Evolutionary conservation across 441 rosid genomes (phyloP).

Genomic region (Gossypium davidsonii): DNA sequence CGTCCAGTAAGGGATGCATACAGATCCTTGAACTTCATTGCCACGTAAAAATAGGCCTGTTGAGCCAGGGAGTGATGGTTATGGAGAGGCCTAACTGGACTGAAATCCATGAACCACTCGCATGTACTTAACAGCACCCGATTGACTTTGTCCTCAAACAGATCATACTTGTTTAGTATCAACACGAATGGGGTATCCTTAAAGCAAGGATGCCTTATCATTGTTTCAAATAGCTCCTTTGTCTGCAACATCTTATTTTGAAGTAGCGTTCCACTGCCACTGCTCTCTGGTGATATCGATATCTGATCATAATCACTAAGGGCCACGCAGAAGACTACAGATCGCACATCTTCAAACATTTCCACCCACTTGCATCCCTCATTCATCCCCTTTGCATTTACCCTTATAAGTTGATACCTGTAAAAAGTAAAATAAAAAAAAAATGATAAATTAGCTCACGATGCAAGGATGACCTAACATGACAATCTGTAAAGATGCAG

Average conservation of each 20-base stretch:
- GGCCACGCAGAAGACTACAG: slow-evolving; percentile 76
- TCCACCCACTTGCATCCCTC: slow-evolving; percentile 99
- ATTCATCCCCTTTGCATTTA: slow-evolving; percentile 86
- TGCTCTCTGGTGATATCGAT: slow-evolving; percentile 38
- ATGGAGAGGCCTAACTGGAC: slow-evolving; percentile 61
- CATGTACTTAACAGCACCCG: slow-evolving; percentile 58
- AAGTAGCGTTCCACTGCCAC: slow-evolving; percentile 45
- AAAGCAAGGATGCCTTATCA: slow-evolving; percentile 84
- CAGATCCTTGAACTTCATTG: slow-evolving; percentile 91
- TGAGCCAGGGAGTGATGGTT: slow-evolving; percentile 70
- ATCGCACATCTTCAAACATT: slow-evolving; percentile 94
- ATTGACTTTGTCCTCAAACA: slow-evolving; percentile 79
- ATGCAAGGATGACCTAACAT: not conserved
- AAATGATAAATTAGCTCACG: not conserved
- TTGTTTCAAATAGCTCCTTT: slow-evolving; percentile 77
- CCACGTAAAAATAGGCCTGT: slow-evolving; percentile 89
- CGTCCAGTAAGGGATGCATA: slow-evolving; percentile 64
- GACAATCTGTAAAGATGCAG: not conserved
- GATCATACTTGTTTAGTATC: slow-evolving; percentile 90
- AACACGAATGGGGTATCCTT: slow-evolving; percentile 74
- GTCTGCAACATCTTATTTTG: slow-evolving; percentile 88
- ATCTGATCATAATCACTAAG: slow-evolving; percentile 84
- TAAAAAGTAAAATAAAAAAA: not conserved
- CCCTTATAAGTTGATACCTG: slow-evolving; percentile 88
- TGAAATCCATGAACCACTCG: slow-evolving; percentile 87